Percentiles rank a stretch among this genome's conserved stretches.
These are phyloP conservation scores for Fistulina hepatica DNA, from an alignment of 1,284 basidiomycete species.

Conservation along the genomic window DNA sequence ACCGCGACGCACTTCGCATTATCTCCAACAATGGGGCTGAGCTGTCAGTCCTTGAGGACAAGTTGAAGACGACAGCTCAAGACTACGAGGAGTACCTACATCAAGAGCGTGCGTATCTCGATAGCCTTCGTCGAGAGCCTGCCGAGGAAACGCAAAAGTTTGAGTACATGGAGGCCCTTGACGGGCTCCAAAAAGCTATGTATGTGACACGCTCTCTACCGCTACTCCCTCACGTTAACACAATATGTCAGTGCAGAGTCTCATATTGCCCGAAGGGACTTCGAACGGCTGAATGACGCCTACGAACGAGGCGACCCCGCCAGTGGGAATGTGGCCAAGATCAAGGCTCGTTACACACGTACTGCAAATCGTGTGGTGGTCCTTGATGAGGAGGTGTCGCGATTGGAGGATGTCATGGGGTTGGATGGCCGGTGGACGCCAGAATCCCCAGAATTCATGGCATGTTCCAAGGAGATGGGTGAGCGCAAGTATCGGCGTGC, in stretches of 20 bases:
- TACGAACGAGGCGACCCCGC: background rate
- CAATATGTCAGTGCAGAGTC: no score
- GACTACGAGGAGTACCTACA: slow-evolving; percentile 15
- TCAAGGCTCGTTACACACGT: slow-evolving; percentile 5
- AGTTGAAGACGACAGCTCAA: slow-evolving; percentile 3
- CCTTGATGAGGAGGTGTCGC: slow-evolving; percentile 4
- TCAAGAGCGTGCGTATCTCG: background rate
- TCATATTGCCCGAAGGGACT: background rate
- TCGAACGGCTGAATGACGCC: background rate
- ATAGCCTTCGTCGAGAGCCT: slow-evolving; percentile 9
- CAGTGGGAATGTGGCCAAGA: background rate
- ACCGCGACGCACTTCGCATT: slow-evolving; percentile 3
- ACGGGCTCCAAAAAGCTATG: slow-evolving; percentile 8
- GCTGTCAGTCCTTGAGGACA: slow-evolving; percentile 3
- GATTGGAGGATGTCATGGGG: slow-evolving; percentile 4
- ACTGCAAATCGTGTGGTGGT: slow-evolving; percentile 1
- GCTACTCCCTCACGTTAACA: no score
- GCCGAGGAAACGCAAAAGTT: slow-evolving; percentile 7
- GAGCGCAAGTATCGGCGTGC: slow-evolving; percentile 13
- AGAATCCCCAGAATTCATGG: slow-evolving; percentile 5
- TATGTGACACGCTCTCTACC: no score
- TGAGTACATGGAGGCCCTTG: slow-evolving; percentile 15
- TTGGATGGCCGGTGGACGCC: slow-evolving; percentile 8
- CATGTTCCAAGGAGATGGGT: background rate
- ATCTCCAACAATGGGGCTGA: no score